Conservation (phyloP, 2,329 filamentous ascomycete genomes). For the Cytospora mali region DNA sequence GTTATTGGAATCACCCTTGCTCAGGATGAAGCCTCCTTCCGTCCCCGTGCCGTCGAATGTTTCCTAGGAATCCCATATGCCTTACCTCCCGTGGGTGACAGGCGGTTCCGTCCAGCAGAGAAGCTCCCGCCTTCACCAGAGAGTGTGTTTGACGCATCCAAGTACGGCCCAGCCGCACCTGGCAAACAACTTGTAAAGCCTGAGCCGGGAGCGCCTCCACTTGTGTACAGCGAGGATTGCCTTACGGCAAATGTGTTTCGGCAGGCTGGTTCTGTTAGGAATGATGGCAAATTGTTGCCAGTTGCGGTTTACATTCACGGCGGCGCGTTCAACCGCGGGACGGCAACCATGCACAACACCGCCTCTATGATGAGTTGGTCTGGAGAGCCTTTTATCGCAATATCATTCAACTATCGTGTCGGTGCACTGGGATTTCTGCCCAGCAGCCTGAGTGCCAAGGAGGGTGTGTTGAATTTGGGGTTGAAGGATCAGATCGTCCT, state of each 20-base stretch:
- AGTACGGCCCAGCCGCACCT: conserved; percentile 33
- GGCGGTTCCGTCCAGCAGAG: conserved; percentile 46
- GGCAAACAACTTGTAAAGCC: conserved; percentile 21
- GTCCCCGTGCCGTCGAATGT: conserved; percentile 36
- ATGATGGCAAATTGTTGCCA: conserved; percentile 32
- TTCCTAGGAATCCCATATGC: conserved; percentile 56
- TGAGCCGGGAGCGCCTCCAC: conserved; percentile 28
- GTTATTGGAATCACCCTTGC: conserved; percentile 32
- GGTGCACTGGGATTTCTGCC: conserved; percentile 64
- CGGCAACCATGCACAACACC: conserved; percentile 48
- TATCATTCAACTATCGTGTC: conserved; percentile 56
- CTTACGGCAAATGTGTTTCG: conserved; percentile 35
- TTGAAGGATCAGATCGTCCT: conserved; percentile 54
- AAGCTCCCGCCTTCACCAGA: conserved; percentile 34
- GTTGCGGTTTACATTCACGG: conserved; percentile 49
- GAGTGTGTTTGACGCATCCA: conserved; percentile 32
- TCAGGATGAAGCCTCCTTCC: conserved; percentile 25
- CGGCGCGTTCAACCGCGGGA: conserved; percentile 48
- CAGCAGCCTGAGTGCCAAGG: conserved; percentile 49
- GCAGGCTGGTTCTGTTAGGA: conserved; percentile 19
- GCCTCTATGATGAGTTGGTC: conserved; percentile 54
- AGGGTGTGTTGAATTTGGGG: conserved; percentile 60
- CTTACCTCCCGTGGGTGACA: conserved; percentile 48
- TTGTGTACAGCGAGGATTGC: conserved; percentile 34
- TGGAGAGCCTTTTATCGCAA: conserved; percentile 47